These are phyloP conservation scores for Trichophyton benhamiae DNA, from an alignment of 2,329 filamentous ascomycete genomes.

Conservation along the genomic window DNA sequence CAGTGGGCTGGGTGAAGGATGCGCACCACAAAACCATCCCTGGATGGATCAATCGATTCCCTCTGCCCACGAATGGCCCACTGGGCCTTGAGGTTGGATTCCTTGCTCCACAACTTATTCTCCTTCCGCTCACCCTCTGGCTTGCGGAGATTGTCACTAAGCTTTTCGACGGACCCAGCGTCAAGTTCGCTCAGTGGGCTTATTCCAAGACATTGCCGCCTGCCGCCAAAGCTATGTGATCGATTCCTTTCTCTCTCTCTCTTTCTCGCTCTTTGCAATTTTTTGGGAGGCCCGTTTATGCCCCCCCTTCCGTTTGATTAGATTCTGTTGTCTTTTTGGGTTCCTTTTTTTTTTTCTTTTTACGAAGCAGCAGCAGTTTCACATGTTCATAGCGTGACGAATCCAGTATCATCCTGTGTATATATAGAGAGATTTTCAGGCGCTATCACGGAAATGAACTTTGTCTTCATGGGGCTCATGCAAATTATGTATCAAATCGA, in stretches of 20 bases:
- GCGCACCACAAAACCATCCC: constrained; percentile 41
- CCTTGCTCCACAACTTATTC: constrained; percentile 46
- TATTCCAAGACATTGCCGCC: constrained; percentile 37
- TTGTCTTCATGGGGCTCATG: not conserved
- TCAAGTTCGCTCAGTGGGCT: constrained; percentile 45
- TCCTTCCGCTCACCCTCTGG: constrained; percentile 49
- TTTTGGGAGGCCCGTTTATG: not conserved
- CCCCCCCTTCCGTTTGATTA: not conserved
- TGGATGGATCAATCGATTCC: constrained; percentile 46
- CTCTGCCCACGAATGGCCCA: constrained; percentile 44
- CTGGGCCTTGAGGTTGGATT: constrained; percentile 51
- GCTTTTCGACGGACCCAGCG: constrained; percentile 48
- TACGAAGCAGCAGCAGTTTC: not conserved
- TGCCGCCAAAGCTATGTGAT: constrained; percentile 2
- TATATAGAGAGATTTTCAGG: not conserved
- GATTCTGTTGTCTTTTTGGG: not conserved
- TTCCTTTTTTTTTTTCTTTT: too few relatives aligned
- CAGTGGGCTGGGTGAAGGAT: constrained; percentile 44
- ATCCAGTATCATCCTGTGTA: not conserved
- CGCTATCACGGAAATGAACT: not conserved
- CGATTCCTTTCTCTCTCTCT: not conserved
- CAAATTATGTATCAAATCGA: not conserved
- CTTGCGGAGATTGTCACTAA: constrained; percentile 46
- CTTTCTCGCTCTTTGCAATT: not conserved
- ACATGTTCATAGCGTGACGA: constrained; percentile 1